These are phyloP conservation scores for Malus domestica DNA, from an alignment of 306 rosid genomes.

Conservation along the genomic window ASM211411v1 NC_041793.1:4634001-4634500, in stretches of 20 bases:
- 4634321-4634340: not conserved
- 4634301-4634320: not conserved
- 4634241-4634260: not conserved
- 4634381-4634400: constrained; percentile 35
- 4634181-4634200: no score
- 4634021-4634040: no score
- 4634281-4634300: not conserved
- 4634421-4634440: not conserved
- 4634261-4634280: not conserved
- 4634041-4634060: no score
- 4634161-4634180: no score
- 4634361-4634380: constrained; percentile 39
- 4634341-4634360: constrained; percentile 62
- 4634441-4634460: not conserved
- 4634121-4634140: no score
- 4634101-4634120: no score
- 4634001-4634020: no score
- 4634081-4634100: no score
- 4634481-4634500: not conserved
- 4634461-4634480: not conserved
- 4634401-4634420: constrained; percentile 1
- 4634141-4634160: no score
- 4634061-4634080: no score
- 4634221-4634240: not conserved
- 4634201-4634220: not conserved